Base-by-base conservation (phyloP, 2,329 filamentous ascomycete genomes). In the Dendrostoma leiphaemia region DNA sequence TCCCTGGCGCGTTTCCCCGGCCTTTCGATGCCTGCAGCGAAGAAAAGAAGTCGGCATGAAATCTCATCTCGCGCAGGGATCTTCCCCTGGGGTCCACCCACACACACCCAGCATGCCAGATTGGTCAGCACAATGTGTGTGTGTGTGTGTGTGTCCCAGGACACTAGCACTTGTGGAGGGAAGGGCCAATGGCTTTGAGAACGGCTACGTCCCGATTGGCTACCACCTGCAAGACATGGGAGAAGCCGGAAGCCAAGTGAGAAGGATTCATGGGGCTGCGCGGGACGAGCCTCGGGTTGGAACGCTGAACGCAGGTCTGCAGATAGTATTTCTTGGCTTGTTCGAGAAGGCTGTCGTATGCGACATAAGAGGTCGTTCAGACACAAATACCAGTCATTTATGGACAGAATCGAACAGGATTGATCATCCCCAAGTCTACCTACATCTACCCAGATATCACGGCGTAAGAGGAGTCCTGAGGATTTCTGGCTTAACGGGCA, bases 181-280 rank as follows among this genome's bases (percentile, higher is more conserved):
- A 49, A 13, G 17, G 19, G 15, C 34, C 28, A 34, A 34, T 19
- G 37, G 34, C 44, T 26, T 28, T 23, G 32, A 12, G 17, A 13
- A 41, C 29, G 53, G 53, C 38, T 52, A 28, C 1, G 23, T 52
- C 45, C 54, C 54, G 24, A 56, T 56, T 56, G 54, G 54, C 38
- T 17, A 2, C 23, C 13, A 23, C 32, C 29, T 19, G 5, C n/a
- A 28, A n/a, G 41, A 24, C 8, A 10, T 21, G 59, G 59, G 32
- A 61, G 57, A 61, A 61, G 57, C 57, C 59, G 59, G 59, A 61
- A 59, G 34, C 26, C 10, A 21, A 17, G 15, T n/a, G n/a, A 17
- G 19, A 26, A 10, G 10, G 38, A 2, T 15, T 4, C 21, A n/a
- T 8, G 23, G 23, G 23, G 17, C 38, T 28, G 28, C 26, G 28